phyloP scores from a whole-genome alignment of 2,329 filamentous ascomycete species.

The Botrytis medusae region DNA sequence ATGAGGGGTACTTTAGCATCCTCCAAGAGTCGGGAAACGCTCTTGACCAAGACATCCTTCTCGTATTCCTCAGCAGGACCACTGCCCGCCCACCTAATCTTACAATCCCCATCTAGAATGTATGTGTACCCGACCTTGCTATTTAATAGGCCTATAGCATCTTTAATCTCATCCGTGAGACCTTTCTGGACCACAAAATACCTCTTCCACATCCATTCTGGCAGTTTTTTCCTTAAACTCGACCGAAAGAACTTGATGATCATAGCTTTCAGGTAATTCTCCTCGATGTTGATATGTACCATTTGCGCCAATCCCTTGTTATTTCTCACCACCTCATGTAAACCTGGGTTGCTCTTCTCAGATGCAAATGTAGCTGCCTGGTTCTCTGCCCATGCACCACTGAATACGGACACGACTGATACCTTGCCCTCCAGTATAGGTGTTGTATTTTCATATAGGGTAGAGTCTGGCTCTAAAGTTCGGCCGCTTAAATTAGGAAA shows the following conservation, averaged over 20 bases:
- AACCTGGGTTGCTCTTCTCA: slow-evolving; percentile 62
- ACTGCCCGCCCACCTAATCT: slow-evolving; percentile 92
- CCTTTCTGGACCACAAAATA: slow-evolving; percentile 63
- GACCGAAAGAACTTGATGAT: slow-evolving; percentile 58
- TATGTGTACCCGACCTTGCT: slow-evolving; percentile 86
- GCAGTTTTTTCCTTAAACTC: slow-evolving; percentile 51
- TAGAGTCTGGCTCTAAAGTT: slow-evolving; percentile 63
- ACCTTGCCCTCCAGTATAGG: slow-evolving; percentile 69
- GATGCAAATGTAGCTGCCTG: slow-evolving; percentile 75
- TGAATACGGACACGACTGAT: slow-evolving; percentile 78
- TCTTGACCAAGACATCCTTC: slow-evolving; percentile 63
- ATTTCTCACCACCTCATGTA: slow-evolving; percentile 60
- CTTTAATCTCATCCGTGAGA: slow-evolving; percentile 59
- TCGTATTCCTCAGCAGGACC: slow-evolving; percentile 66
- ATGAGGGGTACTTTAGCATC: slow-evolving; percentile 43
- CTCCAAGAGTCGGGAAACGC: slow-evolving; percentile 60
- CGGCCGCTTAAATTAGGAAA: slow-evolving; percentile 89
- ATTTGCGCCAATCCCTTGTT: slow-evolving; percentile 63
- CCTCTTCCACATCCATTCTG: slow-evolving; percentile 54
- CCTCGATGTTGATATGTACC: slow-evolving; percentile 86
- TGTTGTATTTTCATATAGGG: slow-evolving; percentile 65
- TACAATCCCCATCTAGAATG: slow-evolving; percentile 81
- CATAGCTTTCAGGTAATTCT: slow-evolving; percentile 68
- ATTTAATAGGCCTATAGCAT: slow-evolving; percentile 73
- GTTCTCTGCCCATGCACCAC: slow-evolving; percentile 78